Evolutionary conservation across 352 stramenopile species (phyloP), one percentile per base, ranked within the genome.

Genomic region (Sclerospora graminicola): DNA sequence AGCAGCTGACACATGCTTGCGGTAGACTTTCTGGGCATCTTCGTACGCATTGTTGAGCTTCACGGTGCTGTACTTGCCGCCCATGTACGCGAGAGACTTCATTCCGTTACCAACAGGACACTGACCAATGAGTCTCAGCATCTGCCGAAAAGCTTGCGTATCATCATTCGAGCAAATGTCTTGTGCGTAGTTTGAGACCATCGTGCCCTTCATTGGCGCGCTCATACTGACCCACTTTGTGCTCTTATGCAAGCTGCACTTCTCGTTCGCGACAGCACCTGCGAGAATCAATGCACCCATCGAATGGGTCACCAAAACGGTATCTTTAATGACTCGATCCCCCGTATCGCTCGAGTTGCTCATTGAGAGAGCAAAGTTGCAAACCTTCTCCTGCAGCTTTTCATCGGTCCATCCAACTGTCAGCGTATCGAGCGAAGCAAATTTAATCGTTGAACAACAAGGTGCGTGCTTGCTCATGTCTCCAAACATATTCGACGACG

Each of bases 161-260:
- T 58, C 55, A 16, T 64, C 60, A 32, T 65, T 51, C 23, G 55
- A 53, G 20, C 66, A 78, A 19, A 57, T 42, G 11, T 61, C 52
- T 33, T 67, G 66, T 18, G 63, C 41, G 14, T 64, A 64, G 41
- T 74, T 69, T 0, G 63, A 74, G 0, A 48, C 50, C 66, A 78
- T 78, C 8, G 52, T 72, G 34, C 66, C 66, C 7, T 56, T 64
- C 47, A 78, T 63, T 0, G 66, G 63, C 2, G 54, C 66, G 10
- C 63, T 74, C 50, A 78, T 58, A 8, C 55, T 62, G n/a, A 78
- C 41, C 66, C 66, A 78, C 26, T 49, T 41, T 2, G 66, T 62
- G 27, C 50, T 60, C 9, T 46, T 71, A 15, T 51, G 56, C 0
- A 82, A 51, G 29, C 45, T 57, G 53, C 72, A 84, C 51, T 69